Evolutionary conservation across 805 yeast species (phyloP).

Genomic region (Torulaspora indica): DNA sequence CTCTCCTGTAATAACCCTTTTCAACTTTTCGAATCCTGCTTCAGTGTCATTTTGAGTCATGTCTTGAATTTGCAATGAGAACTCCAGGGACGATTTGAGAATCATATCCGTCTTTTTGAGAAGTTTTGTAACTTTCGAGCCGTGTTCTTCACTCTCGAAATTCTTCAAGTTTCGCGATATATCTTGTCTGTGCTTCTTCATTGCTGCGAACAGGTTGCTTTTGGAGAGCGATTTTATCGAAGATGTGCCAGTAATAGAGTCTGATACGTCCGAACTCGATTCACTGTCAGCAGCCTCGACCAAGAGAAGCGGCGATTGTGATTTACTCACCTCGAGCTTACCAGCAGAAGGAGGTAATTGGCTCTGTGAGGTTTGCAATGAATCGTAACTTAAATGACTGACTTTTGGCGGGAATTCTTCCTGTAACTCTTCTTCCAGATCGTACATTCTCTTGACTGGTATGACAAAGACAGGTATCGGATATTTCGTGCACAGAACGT

Average conservation of each 20-base stretch:
- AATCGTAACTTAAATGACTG: background rate
- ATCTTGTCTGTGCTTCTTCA: constrained; percentile 18
- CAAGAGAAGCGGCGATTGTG: background rate
- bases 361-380: background rate
- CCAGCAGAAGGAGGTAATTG: background rate
- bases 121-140: constrained; percentile 7
- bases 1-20: constrained; percentile 29
- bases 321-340: background rate
- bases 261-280: constrained; percentile 6
- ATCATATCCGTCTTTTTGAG: constrained; percentile 20
- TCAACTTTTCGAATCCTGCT: constrained; percentile 21
- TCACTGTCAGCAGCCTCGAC: background rate
- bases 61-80: constrained; percentile 24
- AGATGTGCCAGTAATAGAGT: background rate
- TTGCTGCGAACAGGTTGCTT: constrained; percentile 15
- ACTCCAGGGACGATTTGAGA: constrained; percentile 22
- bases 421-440: constrained; percentile 26
- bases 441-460: constrained; percentile 29
- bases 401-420: constrained; percentile 7
- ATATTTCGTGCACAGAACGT: constrained; percentile 24
- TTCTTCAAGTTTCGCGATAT: constrained; percentile 14
- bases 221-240: background rate
- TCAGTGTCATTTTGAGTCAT: constrained; percentile 18
- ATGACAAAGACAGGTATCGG: constrained; percentile 33
- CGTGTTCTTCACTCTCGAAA: constrained; percentile 10